These are phyloP conservation scores for Thalassiosira mediterranea DNA, from an alignment of 352 stramenopile species.

Conservation along the genomic window DNA sequence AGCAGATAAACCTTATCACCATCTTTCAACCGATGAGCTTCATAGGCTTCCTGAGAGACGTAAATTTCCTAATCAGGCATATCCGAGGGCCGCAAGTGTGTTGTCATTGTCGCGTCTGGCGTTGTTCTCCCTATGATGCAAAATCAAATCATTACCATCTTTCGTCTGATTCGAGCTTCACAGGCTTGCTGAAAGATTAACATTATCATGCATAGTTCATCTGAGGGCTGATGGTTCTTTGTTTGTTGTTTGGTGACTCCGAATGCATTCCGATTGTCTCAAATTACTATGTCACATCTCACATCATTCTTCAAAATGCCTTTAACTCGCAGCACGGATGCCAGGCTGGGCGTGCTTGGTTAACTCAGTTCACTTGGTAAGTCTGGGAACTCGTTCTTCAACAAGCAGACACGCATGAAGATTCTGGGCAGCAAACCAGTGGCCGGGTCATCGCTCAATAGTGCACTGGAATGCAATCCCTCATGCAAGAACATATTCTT, in stretches of 20 bases:
- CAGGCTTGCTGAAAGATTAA: slow-evolving; percentile 43
- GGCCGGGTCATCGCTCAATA: slow-evolving; percentile 73
- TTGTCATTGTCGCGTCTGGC: background rate
- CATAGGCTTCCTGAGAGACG: slow-evolving; percentile 2
- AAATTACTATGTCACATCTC: too few relatives aligned
- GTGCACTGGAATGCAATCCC: slow-evolving; percentile 68
- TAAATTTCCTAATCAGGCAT: background rate
- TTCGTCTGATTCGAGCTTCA: slow-evolving; percentile 55
- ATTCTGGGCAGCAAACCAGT: slow-evolving; percentile 69
- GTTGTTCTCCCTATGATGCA: slow-evolving; percentile 4
- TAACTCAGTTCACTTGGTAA: background rate
- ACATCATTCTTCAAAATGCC: too few relatives aligned
- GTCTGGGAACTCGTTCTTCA: background rate
- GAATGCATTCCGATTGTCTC: too few relatives aligned
- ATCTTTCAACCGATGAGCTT: slow-evolving; percentile 3
- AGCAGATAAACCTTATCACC: slow-evolving; percentile 1
- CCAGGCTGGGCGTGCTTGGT: background rate
- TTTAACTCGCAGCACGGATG: background rate
- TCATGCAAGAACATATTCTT: slow-evolving; percentile 61
- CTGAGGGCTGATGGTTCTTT: slow-evolving; percentile 23
- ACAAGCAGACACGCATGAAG: slow-evolving; percentile 44
- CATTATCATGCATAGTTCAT: slow-evolving; percentile 53
- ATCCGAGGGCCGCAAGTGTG: background rate
- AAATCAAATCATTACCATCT: slow-evolving; percentile 38
- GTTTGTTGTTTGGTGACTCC: background rate